These are phyloP conservation scores for Aspergillus versicolor DNA, from an alignment of 2,329 filamentous ascomycete genomes.

Conservation along the genomic window DNA sequence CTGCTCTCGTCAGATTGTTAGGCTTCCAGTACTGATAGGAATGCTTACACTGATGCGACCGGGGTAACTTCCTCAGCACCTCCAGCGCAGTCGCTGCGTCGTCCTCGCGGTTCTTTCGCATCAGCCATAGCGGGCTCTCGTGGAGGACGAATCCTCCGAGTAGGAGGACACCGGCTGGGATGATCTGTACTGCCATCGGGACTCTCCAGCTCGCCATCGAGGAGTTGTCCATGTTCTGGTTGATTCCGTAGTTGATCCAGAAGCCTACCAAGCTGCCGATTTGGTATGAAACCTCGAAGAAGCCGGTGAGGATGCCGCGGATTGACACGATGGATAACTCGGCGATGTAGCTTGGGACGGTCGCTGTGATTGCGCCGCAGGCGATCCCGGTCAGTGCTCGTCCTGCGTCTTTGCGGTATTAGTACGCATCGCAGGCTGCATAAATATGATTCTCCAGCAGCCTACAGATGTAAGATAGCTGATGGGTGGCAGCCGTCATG, in stretches of 20 bases:
- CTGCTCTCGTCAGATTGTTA: not conserved
- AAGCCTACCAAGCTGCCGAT: conserved; percentile 35
- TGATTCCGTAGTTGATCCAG: conserved; percentile 38
- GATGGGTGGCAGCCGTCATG: conserved; percentile 43
- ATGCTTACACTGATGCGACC: conserved; percentile 13
- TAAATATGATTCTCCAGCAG: too few species aligned
- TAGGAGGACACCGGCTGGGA: conserved; percentile 31
- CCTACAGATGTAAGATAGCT: conserved; percentile 27
- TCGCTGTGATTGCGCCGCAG: conserved; percentile 31
- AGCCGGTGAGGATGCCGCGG: conserved; percentile 33
- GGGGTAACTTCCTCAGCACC: conserved; percentile 12
- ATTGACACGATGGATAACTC: conserved; percentile 34
- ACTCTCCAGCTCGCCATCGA: conserved; percentile 19
- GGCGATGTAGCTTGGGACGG: conserved; percentile 36
- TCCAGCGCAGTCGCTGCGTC: conserved; percentile 10
- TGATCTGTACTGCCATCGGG: conserved; percentile 22
- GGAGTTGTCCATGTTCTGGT: conserved; percentile 24
- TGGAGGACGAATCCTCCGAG: conserved; percentile 28
- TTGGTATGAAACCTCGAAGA: conserved; percentile 34
- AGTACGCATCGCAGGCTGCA: too few species aligned
- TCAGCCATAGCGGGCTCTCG: conserved; percentile 34
- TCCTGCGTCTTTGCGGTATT: conserved; percentile 28
- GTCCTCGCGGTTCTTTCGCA: conserved; percentile 13
- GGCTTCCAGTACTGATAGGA: not conserved
- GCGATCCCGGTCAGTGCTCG: conserved; percentile 35